These are phyloP conservation scores for Lasiodiplodia sp. DNA, from an alignment of 2,329 filamentous ascomycete genomes.

Conservation along the genomic window DNA sequence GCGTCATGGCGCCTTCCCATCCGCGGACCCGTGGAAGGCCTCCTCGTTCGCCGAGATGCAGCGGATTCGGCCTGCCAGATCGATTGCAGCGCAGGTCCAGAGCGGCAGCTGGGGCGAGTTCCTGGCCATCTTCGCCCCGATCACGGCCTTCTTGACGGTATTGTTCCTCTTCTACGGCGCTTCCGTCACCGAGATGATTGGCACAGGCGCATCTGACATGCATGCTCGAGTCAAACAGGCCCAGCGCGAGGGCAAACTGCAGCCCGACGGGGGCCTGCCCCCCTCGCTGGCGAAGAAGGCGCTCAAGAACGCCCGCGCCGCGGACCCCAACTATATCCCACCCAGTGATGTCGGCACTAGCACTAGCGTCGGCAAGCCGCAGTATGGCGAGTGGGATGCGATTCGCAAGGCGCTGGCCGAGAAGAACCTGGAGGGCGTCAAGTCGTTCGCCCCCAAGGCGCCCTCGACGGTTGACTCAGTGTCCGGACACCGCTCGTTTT, in stretches of 20 bases:
- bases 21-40: conserved; percentile 60
- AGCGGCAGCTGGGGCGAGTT: conserved; percentile 60
- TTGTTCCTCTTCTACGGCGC: conserved; percentile 54
- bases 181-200: conserved; percentile 33
- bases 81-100: conserved; percentile 58
- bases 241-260: conserved; percentile 21
- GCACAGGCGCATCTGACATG: conserved; percentile 24
- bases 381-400: conserved; percentile 30
- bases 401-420: conserved; percentile 23
- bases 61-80: conserved; percentile 45
- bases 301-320: conserved; percentile 29
- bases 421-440: conserved; percentile 20
- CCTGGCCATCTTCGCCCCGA: conserved; percentile 59
- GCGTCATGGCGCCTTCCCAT: conserved; percentile 78
- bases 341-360: conserved; percentile 9
- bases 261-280: conserved; percentile 17
- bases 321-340: conserved; percentile 2
- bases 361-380: conserved; percentile 18
- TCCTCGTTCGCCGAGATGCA: not conserved
- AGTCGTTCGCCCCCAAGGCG: conserved; percentile 29
- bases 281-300: conserved; percentile 26
- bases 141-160: conserved; percentile 59
- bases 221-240: conserved; percentile 27
- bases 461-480: conserved; percentile 20
- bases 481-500: conserved; percentile 27